Evolutionary conservation across 805 yeast species (phyloP).

Genomic region (Wickerhamiella siamensis): DNA sequence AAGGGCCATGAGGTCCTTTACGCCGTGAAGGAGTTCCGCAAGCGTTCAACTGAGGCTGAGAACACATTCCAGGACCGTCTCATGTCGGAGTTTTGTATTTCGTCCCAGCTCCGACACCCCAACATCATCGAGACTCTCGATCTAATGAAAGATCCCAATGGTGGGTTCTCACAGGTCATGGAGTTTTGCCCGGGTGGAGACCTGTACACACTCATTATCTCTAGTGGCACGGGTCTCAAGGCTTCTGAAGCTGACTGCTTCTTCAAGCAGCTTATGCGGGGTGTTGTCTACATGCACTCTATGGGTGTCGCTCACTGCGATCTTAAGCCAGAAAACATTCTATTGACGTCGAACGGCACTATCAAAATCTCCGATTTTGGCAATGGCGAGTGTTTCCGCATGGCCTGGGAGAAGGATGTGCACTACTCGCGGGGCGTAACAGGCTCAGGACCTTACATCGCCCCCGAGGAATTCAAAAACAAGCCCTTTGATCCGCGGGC

Average conservation of each 20-base stretch:
- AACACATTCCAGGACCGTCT: slow-evolving; percentile 52
- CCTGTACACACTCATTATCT: slow-evolving; percentile 43
- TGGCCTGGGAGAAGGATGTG: slow-evolving; percentile 72
- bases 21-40: slow-evolving; percentile 67
- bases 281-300: slow-evolving; percentile 70
- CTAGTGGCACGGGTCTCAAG: slow-evolving; percentile 40
- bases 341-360: slow-evolving; percentile 52
- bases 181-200: slow-evolving; percentile 90
- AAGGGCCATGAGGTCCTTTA: slow-evolving; percentile 33
- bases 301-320: slow-evolving; percentile 94
- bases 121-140: slow-evolving; percentile 69
- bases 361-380: slow-evolving; percentile 77
- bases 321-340: slow-evolving; percentile 73
- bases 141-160: slow-evolving; percentile 57
- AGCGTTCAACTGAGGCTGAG: slow-evolving; percentile 43
- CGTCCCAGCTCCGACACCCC: slow-evolving; percentile 58
- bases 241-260: slow-evolving; percentile 73
- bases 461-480: slow-evolving; percentile 68
- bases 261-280: slow-evolving; percentile 72
- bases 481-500: slow-evolving; percentile 58
- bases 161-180: slow-evolving; percentile 80
- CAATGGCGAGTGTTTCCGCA: slow-evolving; percentile 76
- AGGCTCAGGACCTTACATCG: slow-evolving; percentile 83
- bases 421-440: slow-evolving; percentile 60
- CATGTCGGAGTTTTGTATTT: slow-evolving; percentile 81